A percentile compares a stretch with the other conserved stretches of the same genome.
phyloP scores from a whole-genome alignment of 306 rosid genomes.

The Cicer cuneatum region DNA sequence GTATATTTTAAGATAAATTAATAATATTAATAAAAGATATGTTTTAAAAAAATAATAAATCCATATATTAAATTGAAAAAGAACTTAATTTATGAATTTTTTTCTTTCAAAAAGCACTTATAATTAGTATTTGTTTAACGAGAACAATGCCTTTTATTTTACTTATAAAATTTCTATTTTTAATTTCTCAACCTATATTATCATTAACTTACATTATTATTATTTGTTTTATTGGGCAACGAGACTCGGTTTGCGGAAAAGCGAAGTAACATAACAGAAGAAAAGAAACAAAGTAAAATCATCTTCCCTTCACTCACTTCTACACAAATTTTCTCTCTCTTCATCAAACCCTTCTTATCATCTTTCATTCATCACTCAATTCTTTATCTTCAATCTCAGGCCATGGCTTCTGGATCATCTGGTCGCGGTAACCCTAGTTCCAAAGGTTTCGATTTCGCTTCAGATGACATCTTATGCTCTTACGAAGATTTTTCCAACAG shows the following conservation, averaged over 20 bases:
- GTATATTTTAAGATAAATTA: too few relatives aligned
- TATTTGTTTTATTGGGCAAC: too few relatives aligned
- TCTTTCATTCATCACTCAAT: constrained; percentile 1
- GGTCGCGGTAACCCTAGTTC: constrained; percentile 74
- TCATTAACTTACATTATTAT: too few relatives aligned
- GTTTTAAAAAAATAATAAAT: too few relatives aligned
- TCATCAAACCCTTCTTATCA: background rate
- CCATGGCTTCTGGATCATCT: constrained; percentile 95
- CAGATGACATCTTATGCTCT: constrained; percentile 92
- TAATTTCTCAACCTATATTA: too few relatives aligned
- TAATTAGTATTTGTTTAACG: too few relatives aligned
- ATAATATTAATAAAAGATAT: too few relatives aligned
- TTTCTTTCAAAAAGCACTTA: too few relatives aligned
- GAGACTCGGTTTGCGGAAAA: constrained; percentile 53
- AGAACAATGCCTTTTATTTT: too few relatives aligned
- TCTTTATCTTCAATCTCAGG: constrained; percentile 35
- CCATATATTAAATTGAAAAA: too few relatives aligned
- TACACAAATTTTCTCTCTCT: constrained; percentile 40
- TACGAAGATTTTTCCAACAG: constrained; percentile 76
- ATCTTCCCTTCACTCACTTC: background rate
- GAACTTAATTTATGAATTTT: too few relatives aligned
- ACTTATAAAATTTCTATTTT: too few relatives aligned
- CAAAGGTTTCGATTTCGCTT: constrained; percentile 80
- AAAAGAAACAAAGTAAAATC: background rate
- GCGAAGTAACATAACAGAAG: constrained; percentile 7